Conservation (phyloP, 1,284 basidiomycete genomes). For the Cutaneotrichosporon sp. region DNA sequence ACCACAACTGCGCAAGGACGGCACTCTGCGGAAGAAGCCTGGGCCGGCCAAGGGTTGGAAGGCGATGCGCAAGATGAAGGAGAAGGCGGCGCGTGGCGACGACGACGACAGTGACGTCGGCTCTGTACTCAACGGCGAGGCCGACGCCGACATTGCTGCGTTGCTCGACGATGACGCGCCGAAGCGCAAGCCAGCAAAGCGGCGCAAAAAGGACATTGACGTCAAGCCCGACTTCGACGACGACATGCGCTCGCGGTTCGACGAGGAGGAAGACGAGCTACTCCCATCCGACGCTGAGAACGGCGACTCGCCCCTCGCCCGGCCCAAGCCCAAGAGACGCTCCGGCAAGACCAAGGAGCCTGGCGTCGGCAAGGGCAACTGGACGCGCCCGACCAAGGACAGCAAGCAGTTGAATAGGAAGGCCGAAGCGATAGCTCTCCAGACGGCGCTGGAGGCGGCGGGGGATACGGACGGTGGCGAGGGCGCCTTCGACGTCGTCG, state of each 20-base stretch:
- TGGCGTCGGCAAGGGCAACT: constrained; percentile 43
- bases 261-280: constrained; percentile 24
- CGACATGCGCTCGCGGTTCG: constrained; percentile 18
- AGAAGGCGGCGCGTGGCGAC: constrained; percentile 20
- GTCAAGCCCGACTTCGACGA: constrained; percentile 16
- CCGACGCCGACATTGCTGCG: constrained; percentile 48
- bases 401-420: constrained; percentile 32
- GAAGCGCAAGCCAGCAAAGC: constrained; percentile 22
- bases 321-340: constrained; percentile 24
- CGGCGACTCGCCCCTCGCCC: constrained; percentile 20
- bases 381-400: constrained; percentile 38
- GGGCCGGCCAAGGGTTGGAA: constrained; percentile 53
- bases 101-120: constrained; percentile 31
- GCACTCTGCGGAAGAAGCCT: constrained; percentile 50
- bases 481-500: constrained; percentile 1
- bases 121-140: constrained; percentile 31
- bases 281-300: constrained; percentile 22
- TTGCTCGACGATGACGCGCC: constrained; percentile 28
- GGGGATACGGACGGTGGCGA: constrained; percentile 1
- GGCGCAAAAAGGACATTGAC: constrained; percentile 19
- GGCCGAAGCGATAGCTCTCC: constrained; percentile 28
- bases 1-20: constrained; percentile 47
- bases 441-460: not conserved
- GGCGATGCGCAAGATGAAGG: constrained; percentile 27
- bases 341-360: constrained; percentile 38